Base-by-base conservation (phyloP, 2,329 filamentous ascomycete genomes). In the Clathrospora elynae region DNA sequence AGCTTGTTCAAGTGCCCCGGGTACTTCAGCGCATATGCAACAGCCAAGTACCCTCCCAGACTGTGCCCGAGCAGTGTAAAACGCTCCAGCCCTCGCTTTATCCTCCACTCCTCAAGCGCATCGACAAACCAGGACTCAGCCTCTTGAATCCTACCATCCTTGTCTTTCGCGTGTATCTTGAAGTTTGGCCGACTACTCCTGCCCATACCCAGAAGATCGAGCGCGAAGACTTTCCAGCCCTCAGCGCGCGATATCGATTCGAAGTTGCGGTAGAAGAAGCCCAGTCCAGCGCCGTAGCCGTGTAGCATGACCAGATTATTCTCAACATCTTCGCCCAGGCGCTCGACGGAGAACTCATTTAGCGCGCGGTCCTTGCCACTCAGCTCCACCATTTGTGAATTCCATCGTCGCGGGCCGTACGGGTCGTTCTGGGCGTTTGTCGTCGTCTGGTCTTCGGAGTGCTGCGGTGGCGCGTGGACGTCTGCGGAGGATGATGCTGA, bases 191-290 rank as follows among this genome's bases (percentile, higher is more conserved):
- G 80, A 17, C 83, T 86, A 43, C 88, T 95, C 62, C 95, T 86
- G 45, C 92, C 92, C 88, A 96, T 96, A 45, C 92, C 92, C 11
- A 96, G 78, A 79, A 97, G 83, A 63, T 99, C 92, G n/a, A 99
- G 76, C 1, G 92, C 90, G 66, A 93, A 97, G 12, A 99, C 74
- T 62, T 89, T 91, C 84, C 93, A 95, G 18, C 91, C 90, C 18
- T 80, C 77, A 1, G 84, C 74, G 12, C 91, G 84, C 31, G 86
- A 91, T 22, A 99, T 74, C 5, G 86, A 84, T 70, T 99, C 93
- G 48, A 95, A 96, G 68, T 99, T 99, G 73, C 93, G 92, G 78
- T 96, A 99, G 78, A 95, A 99, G 73, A 99, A 97, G 14, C 92
- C 93, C 1, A 99, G 79, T 0, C 93, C 93, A 2, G 93, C 93